Evolutionary conservation across 768 basidiomycete species (phyloP), one percentile per base, ranked within the genome.

Genomic region (Suillus spraguei): DNA sequence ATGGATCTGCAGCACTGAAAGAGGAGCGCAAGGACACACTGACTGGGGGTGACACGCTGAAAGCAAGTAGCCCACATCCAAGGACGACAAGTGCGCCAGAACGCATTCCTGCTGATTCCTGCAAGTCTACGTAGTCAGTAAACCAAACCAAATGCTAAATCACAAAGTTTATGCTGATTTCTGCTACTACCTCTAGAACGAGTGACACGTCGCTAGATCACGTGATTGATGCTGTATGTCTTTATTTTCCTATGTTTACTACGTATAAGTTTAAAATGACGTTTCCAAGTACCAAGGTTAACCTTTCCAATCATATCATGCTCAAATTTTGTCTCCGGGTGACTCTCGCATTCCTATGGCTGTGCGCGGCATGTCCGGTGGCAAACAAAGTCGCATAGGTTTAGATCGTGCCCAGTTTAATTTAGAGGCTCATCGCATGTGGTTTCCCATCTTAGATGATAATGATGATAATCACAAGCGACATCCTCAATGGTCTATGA

Each of bases 31-130:
- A 71, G 1, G 75, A 62, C 22, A 75, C 72, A 0, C 71, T 66
- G 32, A 75, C 74, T 10, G 75, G 74, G 11, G 74, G 72, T 6
- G 76, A 76, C 52, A 64, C 64, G 66, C 70, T 68, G 61, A 61
- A 61, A 9, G 59, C 66, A 17, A 58, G 33, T 9, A 73, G 62
- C 6, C 54, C 69, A 55, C 60, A 22, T 50, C 65, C 36, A 24
- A 61, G 55, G 17, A 60, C 33, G 59, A 53, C 32, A 60, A 49
- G 53, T 59, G 60, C 11, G 56, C 56, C 6, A 20, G 39, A 41
- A 41, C 24, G 28, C 56, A 58, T 58, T 7, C 11, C 38, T 41
- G 38, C 38, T 58, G 38, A 58, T 10, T 32, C 56, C 22, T 41
- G 32, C 38, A 39, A 41, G 5, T 17, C 13, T 22, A 5, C 8